Percentiles rank a stretch among this genome's conserved stretches.
phyloP scores from a whole-genome alignment of 179 eudicot species.

The Beta corolliflora region DNA sequence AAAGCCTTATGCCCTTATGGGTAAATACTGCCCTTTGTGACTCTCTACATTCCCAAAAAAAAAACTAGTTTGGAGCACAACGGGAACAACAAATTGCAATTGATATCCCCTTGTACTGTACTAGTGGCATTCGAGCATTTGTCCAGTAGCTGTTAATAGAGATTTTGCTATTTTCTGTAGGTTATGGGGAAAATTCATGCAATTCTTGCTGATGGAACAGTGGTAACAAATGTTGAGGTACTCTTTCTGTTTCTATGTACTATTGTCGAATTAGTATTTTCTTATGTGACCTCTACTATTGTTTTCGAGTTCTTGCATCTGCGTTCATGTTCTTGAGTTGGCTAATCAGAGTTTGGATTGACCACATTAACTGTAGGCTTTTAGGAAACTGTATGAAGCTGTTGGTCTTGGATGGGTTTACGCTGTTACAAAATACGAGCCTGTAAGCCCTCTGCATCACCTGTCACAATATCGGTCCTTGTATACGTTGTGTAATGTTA shows the following conservation, averaged over 20 bases:
- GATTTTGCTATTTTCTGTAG: slow-evolving; percentile 33
- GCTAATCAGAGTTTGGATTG: background rate
- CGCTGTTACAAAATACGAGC: slow-evolving; percentile 87
- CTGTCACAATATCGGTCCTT: background rate
- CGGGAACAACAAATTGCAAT: too few relatives aligned
- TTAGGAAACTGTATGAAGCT: slow-evolving; percentile 86
- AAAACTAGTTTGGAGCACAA: too few relatives aligned
- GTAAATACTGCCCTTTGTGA: too few relatives aligned
- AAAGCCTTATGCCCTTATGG: too few relatives aligned
- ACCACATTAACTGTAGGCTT: slow-evolving; percentile 54
- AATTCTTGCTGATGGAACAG: slow-evolving; percentile 78
- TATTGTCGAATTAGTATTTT: background rate
- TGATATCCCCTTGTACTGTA: too few relatives aligned
- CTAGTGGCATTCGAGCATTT: too few relatives aligned
- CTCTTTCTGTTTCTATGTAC: background rate
- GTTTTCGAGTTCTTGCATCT: background rate
- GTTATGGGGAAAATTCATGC: slow-evolving; percentile 98
- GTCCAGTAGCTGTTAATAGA: too few relatives aligned
- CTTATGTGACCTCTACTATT: too few relatives aligned
- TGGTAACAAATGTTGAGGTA: slow-evolving; percentile 92
- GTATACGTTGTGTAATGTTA: background rate
- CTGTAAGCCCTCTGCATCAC: slow-evolving; percentile 50
- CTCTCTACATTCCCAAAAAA: too few relatives aligned
- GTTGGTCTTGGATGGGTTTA: slow-evolving; percentile 98
- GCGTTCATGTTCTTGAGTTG: background rate